Conservation (phyloP, 495 filamentous ascomycete genomes). For the Choiromyces venosus region DNA sequence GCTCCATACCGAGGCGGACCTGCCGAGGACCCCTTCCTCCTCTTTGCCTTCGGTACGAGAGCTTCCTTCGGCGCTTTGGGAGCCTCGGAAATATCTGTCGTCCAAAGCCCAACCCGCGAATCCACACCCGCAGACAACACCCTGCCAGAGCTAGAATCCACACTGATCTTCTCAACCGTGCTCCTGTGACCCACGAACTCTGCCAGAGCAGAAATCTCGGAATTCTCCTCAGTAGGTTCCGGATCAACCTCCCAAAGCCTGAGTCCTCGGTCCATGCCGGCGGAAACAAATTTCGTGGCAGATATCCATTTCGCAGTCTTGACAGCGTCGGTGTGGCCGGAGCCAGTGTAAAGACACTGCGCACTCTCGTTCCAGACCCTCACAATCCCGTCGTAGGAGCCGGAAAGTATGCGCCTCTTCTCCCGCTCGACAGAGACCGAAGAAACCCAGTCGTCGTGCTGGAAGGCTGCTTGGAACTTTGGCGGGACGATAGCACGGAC, state of each 20-base stretch:
- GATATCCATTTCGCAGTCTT: constrained; percentile 59
- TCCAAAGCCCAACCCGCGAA: constrained; percentile 78
- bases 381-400: constrained; percentile 80
- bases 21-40: constrained; percentile 61
- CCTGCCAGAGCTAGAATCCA: constrained; percentile 66
- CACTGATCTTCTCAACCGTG: constrained; percentile 67
- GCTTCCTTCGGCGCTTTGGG: constrained; percentile 63
- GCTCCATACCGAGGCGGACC: constrained; percentile 63
- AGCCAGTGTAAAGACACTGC: constrained; percentile 67
- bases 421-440: constrained; percentile 71
- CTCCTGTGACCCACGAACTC: constrained; percentile 82
- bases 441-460: constrained; percentile 96
- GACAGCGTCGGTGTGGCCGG: constrained; percentile 68
- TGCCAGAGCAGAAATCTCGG: constrained; percentile 64
- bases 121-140: constrained; percentile 80
- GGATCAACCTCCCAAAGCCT: constrained; percentile 75
- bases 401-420: constrained; percentile 65
- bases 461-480: constrained; percentile 73
- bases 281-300: constrained; percentile 58
- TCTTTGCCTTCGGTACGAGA: constrained; percentile 65
- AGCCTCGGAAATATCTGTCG: constrained; percentile 62
- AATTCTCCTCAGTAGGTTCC: constrained; percentile 54
- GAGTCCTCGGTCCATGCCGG: constrained; percentile 73
- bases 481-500: constrained; percentile 86
- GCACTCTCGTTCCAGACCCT: constrained; percentile 85